A percentile compares a stretch with the other conserved stretches of the same genome.
These are phyloP conservation scores for Pezicula carpinea DNA, from an alignment of 2,329 filamentous ascomycete genomes.

Conservation along the genomic window DNA sequence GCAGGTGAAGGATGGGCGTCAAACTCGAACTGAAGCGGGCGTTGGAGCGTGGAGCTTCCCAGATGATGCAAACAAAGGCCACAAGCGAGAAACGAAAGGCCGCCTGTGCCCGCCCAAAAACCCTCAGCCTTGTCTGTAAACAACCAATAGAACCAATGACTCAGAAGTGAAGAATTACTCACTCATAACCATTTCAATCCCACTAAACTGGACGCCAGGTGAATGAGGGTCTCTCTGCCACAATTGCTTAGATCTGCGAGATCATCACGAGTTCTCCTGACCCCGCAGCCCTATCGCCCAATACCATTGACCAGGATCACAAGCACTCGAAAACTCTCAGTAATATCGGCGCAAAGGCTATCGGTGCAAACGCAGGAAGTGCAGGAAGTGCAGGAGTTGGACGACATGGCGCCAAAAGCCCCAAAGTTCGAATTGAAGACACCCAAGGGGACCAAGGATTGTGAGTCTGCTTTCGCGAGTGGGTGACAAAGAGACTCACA, in stretches of 20 bases:
- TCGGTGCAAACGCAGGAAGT: neutral
- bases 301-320: slow-evolving; percentile 10
- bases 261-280: slow-evolving; percentile 20
- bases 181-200: slow-evolving; percentile 8
- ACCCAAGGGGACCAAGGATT: slow-evolving; percentile 88
- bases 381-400: slow-evolving; percentile 1
- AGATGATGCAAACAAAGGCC: slow-evolving; percentile 1
- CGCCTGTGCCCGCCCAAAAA: slow-evolving; percentile 1
- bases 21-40: neutral
- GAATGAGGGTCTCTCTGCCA: slow-evolving; percentile 24
- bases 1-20: too few relatives aligned
- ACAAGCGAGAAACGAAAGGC: slow-evolving; percentile 7
- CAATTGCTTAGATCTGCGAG: slow-evolving; percentile 24
- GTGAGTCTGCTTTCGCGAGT: slow-evolving; percentile 34
- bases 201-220: slow-evolving; percentile 13
- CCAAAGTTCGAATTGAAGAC: slow-evolving; percentile 71
- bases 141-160: slow-evolving; percentile 20
- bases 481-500: slow-evolving; percentile 12
- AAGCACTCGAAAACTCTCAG: slow-evolving; percentile 16
- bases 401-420: slow-evolving; percentile 32
- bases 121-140: slow-evolving; percentile 18
- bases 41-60: neutral
- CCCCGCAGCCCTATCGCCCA: slow-evolving; percentile 4
- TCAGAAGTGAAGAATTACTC: slow-evolving; percentile 18
- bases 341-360: slow-evolving; percentile 8